These are phyloP conservation scores for Mycena vitilis DNA, from an alignment of 768 basidiomycete genomes.

Conservation along the genomic window DNA sequence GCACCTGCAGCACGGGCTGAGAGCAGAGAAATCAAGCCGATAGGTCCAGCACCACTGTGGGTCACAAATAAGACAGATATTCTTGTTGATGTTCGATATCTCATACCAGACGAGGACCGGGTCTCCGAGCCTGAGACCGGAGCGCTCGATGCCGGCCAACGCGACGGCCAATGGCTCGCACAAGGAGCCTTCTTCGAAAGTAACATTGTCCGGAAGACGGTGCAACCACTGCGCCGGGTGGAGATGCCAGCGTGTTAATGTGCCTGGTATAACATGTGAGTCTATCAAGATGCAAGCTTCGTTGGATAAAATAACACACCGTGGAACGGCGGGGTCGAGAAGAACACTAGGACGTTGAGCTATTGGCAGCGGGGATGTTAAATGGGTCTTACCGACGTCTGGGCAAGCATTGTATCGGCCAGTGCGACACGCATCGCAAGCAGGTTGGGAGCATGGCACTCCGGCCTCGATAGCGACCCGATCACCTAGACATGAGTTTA, in stretches of 20 bases:
- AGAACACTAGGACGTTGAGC: conserved; percentile 57
- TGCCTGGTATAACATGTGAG: conserved; percentile 51
- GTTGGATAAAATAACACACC: conserved; percentile 47
- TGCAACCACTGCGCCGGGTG: conserved; percentile 79
- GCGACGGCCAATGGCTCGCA: conserved; percentile 78
- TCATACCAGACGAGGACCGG: conserved; percentile 68
- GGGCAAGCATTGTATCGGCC: conserved; percentile 75
- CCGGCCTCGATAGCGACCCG: conserved; percentile 78
- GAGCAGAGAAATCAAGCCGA: conserved; percentile 70
- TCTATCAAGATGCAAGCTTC: conserved; percentile 5
- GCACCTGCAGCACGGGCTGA: conserved; percentile 77
- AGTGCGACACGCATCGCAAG: conserved; percentile 71
- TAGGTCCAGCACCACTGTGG: conserved; percentile 76
- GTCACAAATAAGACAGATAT: background rate
- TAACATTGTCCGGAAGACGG: conserved; percentile 68
- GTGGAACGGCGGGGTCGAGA: conserved; percentile 78
- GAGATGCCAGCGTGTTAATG: conserved; percentile 72
- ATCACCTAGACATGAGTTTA: conserved; percentile 55
- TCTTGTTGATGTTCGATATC: background rate
- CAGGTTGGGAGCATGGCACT: conserved; percentile 72
- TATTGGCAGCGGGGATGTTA: background rate
- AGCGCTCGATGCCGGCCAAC: conserved; percentile 74
- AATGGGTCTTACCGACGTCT: conserved; percentile 42
- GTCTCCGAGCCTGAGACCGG: conserved; percentile 74
- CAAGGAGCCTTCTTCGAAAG: conserved; percentile 75